These are phyloP conservation scores for Coriolopsis trogii DNA, from an alignment of 1,284 basidiomycete species.

Conservation along the genomic window DNA sequence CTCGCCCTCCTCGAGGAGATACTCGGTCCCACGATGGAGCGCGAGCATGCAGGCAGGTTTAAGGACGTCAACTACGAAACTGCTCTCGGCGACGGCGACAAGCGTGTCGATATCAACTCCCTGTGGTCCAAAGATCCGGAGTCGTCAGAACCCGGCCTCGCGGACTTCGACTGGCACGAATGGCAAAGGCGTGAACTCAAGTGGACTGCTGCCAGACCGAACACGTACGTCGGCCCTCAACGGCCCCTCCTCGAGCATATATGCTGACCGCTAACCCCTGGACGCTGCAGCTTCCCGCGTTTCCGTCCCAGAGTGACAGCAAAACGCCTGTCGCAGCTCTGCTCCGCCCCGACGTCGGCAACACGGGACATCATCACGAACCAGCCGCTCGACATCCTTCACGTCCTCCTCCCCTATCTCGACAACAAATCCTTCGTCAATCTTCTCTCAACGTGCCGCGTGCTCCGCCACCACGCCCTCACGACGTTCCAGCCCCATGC, in stretches of 20 bases:
- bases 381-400: conserved; percentile 28
- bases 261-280: background rate
- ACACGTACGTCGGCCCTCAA: conserved; percentile 20
- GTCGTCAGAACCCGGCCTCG: conserved; percentile 15
- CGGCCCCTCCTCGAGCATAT: background rate
- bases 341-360: background rate
- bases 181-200: conserved; percentile 17
- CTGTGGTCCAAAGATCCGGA: conserved; percentile 22
- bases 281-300: conserved; percentile 27
- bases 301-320: conserved; percentile 21
- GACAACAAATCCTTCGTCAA: conserved; percentile 22
- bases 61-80: conserved; percentile 27
- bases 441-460: conserved; percentile 31
- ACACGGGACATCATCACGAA: conserved; percentile 26
- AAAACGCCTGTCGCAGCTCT: conserved; percentile 9
- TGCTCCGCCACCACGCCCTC: conserved; percentile 29
- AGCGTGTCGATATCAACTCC: conserved; percentile 26
- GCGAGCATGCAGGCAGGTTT: conserved; percentile 21
- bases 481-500: conserved; percentile 31
- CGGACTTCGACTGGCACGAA: conserved; percentile 24
- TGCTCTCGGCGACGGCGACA: conserved; percentile 12
- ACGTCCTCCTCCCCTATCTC: conserved; percentile 27
- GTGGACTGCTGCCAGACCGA: conserved; percentile 28
- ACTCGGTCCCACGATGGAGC: conserved; percentile 22
- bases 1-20: conserved; percentile 24